Conservation (phyloP, 768 basidiomycete genomes). For the Polyporus arcularius region DNA sequence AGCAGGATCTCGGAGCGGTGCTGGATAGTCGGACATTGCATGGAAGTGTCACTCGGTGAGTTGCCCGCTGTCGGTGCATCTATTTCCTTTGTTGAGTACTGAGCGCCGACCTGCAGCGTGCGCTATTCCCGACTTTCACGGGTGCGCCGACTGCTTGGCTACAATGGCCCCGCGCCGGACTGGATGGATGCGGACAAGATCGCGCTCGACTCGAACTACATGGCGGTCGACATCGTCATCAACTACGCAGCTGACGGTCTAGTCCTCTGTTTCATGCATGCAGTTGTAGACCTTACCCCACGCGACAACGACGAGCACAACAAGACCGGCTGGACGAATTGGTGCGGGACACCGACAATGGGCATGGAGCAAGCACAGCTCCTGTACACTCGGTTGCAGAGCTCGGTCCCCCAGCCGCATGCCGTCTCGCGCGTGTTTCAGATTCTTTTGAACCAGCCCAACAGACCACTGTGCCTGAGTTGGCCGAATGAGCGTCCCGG, state of each 20-base stretch:
- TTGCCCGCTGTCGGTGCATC: conserved; percentile 21
- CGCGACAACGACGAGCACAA: conserved; percentile 74
- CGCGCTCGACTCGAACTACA: conserved; percentile 70
- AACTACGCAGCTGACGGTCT: conserved; percentile 88
- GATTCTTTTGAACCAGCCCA: conserved; percentile 64
- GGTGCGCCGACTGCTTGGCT: conserved; percentile 73
- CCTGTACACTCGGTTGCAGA: conserved; percentile 59
- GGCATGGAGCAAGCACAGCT: conserved; percentile 54
- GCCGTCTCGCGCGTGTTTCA: conserved; percentile 73
- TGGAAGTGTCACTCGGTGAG: conserved; percentile 79
- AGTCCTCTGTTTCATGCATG: conserved; percentile 88
- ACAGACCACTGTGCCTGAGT: conserved; percentile 61
- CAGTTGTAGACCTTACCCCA: conserved; percentile 68
- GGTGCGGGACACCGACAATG: conserved; percentile 82
- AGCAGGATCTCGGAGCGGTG: conserved; percentile 71
- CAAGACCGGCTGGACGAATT: conserved; percentile 83
- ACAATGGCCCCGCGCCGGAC: conserved; percentile 50
- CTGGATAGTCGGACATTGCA: conserved; percentile 75
- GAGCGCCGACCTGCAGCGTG: conserved; percentile 48
- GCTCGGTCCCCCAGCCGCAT: conserved; percentile 51
- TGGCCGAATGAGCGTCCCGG: conserved; percentile 59
- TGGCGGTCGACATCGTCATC: conserved; percentile 87
- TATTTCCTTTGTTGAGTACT: conserved; percentile 24
- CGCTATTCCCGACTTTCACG: conserved; percentile 76
- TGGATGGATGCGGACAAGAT: conserved; percentile 73